Base-by-base conservation (phyloP, 2,329 filamentous ascomycete species). In the Graphilbum sp. region DNA sequence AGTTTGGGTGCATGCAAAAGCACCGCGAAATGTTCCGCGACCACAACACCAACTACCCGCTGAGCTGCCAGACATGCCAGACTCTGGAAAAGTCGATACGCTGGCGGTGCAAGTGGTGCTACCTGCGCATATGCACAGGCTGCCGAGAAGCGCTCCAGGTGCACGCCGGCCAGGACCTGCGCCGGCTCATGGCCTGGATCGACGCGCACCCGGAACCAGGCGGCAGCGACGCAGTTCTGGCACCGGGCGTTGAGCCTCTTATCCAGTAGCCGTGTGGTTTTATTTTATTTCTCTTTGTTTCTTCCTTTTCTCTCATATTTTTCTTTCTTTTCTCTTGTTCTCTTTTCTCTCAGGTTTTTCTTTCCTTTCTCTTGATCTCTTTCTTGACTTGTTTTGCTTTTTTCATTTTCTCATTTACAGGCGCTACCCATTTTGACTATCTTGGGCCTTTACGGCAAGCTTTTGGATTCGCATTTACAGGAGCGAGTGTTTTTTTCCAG, bases 41-140 rank as follows among this genome's bases (percentile, higher is more conserved):
- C 38, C 54, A 55, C 42, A 73, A 74, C 50, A 52, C 49, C 34
- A 50, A 61, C 46, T 66, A 71, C 47, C 59, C 68, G 2, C 55
- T 73, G 17, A 58, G 64, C 11, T 75, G 70, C 50, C 65, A 70
- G 51, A 59, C 63, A 4, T 75, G 70, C 51, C 58, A 59, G 37
- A 57, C 55, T 40, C 54, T 57, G 36, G 65, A 71, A 41, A 47
- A 50, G 7, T 57, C 61, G 33, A 53, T 61, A 43, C 62, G 68
- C 27, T 64, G 55, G 52, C 57, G 56, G 17, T 72, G 68, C 49
- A 52, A 53, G 13, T 67, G 63, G 50, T 72, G 68, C 52, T 57
- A 61, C 41, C 46, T 72, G 35, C 62, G 67, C 37, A 60, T 73
- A 41, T 75, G 70, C 51, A 56, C 58, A 24, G 44, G 53, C 2